phyloP scores from a whole-genome alignment of 768 basidiomycete genomes.

The Amanita muscaria region DNA sequence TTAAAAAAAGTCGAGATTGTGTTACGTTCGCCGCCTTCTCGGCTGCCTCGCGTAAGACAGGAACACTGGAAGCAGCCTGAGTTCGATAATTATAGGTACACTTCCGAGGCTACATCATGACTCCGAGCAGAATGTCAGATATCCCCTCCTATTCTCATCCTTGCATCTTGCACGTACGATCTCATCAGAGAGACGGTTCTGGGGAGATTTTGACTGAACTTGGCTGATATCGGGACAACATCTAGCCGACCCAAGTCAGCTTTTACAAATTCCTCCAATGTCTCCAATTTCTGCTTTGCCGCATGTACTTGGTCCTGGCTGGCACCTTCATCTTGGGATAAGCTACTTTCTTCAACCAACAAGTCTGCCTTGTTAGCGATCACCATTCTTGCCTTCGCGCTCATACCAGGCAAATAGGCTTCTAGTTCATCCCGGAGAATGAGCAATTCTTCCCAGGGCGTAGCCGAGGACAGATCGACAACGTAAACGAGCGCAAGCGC shows the following conservation, averaged over 20 bases:
- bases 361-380: conserved; percentile 95
- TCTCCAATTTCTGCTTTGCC: conserved; percentile 48
- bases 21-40: no score
- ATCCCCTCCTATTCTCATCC: conserved; percentile 8
- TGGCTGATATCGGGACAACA: conserved; percentile 79
- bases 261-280: conserved; percentile 48
- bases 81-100: no score
- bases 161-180: conserved; percentile 46
- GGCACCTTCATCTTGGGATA: conserved; percentile 35
- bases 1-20: no score
- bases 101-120: no score
- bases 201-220: conserved; percentile 73
- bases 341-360: conserved; percentile 28
- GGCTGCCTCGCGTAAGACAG: no score
- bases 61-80: no score
- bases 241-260: conserved; percentile 44
- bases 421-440: conserved; percentile 79
- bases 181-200: conserved; percentile 63
- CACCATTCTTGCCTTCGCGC: conserved; percentile 67
- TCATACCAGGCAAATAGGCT: conserved; percentile 72
- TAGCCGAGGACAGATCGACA: conserved; percentile 64
- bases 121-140: conserved; percentile 1
- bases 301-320: conserved; percentile 26
- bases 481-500: conserved; percentile 87
- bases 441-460: conserved; percentile 58